phyloP scores from a whole-genome alignment of 140 eudicot species.

The Cichorium intybus region DNA sequence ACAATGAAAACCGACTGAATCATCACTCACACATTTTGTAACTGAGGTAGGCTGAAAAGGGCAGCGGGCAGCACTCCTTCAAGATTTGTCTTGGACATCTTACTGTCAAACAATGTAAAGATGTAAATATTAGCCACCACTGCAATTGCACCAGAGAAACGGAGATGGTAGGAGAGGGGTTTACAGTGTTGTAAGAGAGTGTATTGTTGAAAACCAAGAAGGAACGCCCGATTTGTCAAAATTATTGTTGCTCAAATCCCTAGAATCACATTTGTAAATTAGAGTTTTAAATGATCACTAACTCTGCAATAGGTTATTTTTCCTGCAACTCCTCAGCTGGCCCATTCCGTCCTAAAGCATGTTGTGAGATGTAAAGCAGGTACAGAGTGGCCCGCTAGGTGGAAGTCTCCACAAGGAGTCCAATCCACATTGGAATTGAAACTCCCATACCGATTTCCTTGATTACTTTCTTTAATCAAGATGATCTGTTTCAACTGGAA shows the following conservation, averaged over 20 bases:
- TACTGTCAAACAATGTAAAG: conserved; percentile 22
- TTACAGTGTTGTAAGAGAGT: conserved; percentile 72
- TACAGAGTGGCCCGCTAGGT: no score
- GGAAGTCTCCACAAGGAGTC: no score
- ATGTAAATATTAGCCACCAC: background rate
- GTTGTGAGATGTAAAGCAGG: no score
- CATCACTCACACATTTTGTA: conserved; percentile 65
- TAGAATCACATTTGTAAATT: conserved; percentile 21
- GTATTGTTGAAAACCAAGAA: conserved; percentile 54
- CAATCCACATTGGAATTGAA: no score
- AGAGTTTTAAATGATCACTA: background rate
- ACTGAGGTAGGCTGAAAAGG: conserved; percentile 48
- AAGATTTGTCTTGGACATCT: conserved; percentile 34
- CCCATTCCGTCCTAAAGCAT: no score
- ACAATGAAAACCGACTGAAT: background rate
- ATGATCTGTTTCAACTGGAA: background rate
- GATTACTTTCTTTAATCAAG: background rate
- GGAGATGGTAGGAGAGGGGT: conserved; percentile 22
- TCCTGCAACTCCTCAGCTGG: no score
- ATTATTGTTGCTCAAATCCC: conserved; percentile 83
- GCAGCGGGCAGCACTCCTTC: conserved; percentile 48
- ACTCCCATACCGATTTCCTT: no score
- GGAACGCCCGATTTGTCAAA: conserved; percentile 58
- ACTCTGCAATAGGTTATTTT: no score
- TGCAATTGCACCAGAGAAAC: background rate